Evolutionary conservation across 768 basidiomycete genomes (phyloP).

Genomic region (Boletus tylopilopsis): DNA sequence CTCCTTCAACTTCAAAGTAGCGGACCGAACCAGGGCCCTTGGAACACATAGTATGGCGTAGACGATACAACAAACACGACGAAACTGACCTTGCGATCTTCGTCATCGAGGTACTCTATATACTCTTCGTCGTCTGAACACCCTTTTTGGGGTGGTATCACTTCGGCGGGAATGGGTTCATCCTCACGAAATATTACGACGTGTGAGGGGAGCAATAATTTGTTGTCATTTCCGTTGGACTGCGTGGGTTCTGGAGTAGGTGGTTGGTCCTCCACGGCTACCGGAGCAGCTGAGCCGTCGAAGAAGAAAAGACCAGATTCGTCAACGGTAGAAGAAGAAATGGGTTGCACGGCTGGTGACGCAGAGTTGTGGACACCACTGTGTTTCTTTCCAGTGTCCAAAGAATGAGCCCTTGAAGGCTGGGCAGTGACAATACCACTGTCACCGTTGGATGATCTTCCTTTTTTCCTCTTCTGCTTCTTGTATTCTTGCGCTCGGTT

Average conservation of each 20-base stretch:
- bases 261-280: constrained; percentile 25
- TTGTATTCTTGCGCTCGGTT: constrained; percentile 14
- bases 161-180: constrained; percentile 39
- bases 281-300: constrained; percentile 41
- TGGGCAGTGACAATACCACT: constrained; percentile 12
- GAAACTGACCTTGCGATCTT: constrained; percentile 51
- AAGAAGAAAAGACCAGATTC: constrained; percentile 43
- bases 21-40: constrained; percentile 51
- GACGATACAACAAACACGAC: background rate
- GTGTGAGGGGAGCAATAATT: constrained; percentile 64
- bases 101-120: constrained; percentile 78
- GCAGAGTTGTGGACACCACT: constrained; percentile 16
- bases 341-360: constrained; percentile 31
- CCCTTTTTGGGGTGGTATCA: constrained; percentile 39
- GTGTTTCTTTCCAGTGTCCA: constrained; percentile 5
- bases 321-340: constrained; percentile 14
- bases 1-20: constrained; percentile 56
- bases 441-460: constrained; percentile 17
- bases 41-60: background rate
- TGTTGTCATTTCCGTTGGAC: constrained; percentile 12
- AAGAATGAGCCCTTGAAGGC: constrained; percentile 21
- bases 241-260: constrained; percentile 13
- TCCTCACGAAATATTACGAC: constrained; percentile 48
- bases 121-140: constrained; percentile 57
- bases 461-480: constrained; percentile 28